phyloP scores from a whole-genome alignment of 2,329 filamentous ascomycete species.

The Bipolaris victoriae region DNA sequence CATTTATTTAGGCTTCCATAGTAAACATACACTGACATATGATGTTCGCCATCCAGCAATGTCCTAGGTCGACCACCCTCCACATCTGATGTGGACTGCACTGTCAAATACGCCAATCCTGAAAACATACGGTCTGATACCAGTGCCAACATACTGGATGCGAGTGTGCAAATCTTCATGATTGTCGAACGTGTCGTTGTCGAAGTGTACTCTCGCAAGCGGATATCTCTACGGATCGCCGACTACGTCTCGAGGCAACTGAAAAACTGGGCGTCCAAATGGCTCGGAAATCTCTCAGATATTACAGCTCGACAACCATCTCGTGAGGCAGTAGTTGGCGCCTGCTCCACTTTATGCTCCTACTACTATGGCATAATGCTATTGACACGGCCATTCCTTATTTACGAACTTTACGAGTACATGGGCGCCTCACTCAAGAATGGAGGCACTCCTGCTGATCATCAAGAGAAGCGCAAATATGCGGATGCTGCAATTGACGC shows the following conservation, averaged over 20 bases:
- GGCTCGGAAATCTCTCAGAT: constrained; percentile 40
- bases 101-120: constrained; percentile 47
- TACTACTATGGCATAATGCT: constrained; percentile 63
- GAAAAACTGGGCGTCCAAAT: constrained; percentile 51
- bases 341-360: constrained; percentile 58
- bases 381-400: constrained; percentile 60
- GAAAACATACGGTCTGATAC: constrained; percentile 15
- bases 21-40: background rate
- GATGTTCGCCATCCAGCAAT: constrained; percentile 43
- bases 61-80: constrained; percentile 60
- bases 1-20: background rate
- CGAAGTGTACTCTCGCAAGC: constrained; percentile 54
- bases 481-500: constrained; percentile 42
- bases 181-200: constrained; percentile 57
- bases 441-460: constrained; percentile 31
- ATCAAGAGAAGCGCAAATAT: constrained; percentile 36
- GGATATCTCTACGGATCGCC: constrained; percentile 50
- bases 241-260: constrained; percentile 50
- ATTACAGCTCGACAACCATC: constrained; percentile 36
- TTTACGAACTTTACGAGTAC: constrained; percentile 56
- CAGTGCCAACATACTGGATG: constrained; percentile 39
- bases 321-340: constrained; percentile 46
- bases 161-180: constrained; percentile 54
- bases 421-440: constrained; percentile 42
- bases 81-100: constrained; percentile 59